Evolutionary conservation across 2,329 filamentous ascomycete genomes (phyloP), one percentile per base, ranked within the genome.

Genomic region (Ceratocystis harringtonii): DNA sequence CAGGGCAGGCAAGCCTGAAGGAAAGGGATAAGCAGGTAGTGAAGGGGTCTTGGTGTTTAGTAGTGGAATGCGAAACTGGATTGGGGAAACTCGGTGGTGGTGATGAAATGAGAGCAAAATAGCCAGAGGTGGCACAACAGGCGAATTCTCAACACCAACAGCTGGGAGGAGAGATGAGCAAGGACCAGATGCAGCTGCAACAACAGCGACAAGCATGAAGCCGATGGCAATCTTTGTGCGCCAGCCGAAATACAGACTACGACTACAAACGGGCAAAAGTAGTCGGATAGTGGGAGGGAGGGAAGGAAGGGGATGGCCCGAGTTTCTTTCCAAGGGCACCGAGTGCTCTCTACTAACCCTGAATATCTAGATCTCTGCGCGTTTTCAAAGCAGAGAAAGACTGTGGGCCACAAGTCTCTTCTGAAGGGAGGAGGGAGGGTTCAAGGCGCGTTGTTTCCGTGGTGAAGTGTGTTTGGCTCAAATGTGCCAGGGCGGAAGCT

Each of bases 371-470:
- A 58, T 58, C 28, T 58, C 28, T 32, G 55, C 55, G 55, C 28
- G 55, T 36, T 58, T 36, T 19, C 55, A 36, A 32, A 22, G 55
- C 28, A 58, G 55, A 32, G 28, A 36, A n/a, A 58, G 55, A 36
- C 55, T 30, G 55, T 58, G 55, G 55, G 55, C 28, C 55, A 58
- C 55, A 58, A 58, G 55, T 58, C 55, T 58, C 50, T 22, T 30
- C 32, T 8, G 2, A 58, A 30, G 55, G 30, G 48, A 52, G 48
- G 48, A 28, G 22, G 55, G 28, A 30, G 32, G 28, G 17, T 15
- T 8, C 32, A 30, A 58, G 55, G 55, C 55, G 55, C 55, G 55
- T 15, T n/a, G 55, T 36, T 22, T 32, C 32, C 32, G 28, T 52
- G 48, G 22, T 52, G 48, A 12, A 30, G 30, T 36, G 28, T 36